Conservation (phyloP, 2,329 filamentous ascomycete genomes). For the Passalora sequoiae region DNA sequence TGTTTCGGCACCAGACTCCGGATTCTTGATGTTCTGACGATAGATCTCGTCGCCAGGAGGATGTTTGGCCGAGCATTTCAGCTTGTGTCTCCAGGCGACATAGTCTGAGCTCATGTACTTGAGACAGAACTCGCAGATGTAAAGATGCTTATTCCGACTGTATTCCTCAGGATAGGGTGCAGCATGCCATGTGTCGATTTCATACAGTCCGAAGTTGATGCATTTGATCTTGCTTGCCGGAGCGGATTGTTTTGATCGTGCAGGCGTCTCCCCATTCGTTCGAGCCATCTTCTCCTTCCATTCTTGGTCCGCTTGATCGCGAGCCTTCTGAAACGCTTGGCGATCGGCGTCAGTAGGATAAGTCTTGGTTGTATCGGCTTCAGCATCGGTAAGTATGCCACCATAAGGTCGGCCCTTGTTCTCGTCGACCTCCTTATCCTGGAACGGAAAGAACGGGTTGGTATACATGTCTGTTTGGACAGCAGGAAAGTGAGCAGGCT, state of each 20-base stretch:
- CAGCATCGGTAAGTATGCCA: constrained; percentile 79
- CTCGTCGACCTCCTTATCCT: constrained; percentile 84
- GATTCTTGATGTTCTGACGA: constrained; percentile 68
- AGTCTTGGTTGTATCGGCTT: constrained; percentile 88
- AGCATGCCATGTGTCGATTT: constrained; percentile 99
- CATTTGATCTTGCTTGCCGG: constrained; percentile 96
- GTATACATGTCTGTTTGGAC: constrained; percentile 60
- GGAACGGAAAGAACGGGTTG: constrained; percentile 81
- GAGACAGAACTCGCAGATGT: constrained; percentile 97
- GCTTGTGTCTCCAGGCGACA: constrained; percentile 93
- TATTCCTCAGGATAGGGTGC: constrained; percentile 98
- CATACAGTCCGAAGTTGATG: constrained; percentile 94
- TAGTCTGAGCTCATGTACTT: constrained; percentile 99
- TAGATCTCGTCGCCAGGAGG: constrained; percentile 98
- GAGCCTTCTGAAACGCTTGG: constrained; percentile 80
- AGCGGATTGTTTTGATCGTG: constrained; percentile 61
- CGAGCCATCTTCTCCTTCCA: constrained; percentile 67
- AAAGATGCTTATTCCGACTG: constrained; percentile 91
- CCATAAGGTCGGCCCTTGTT: constrained; percentile 91
- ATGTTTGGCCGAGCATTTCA: constrained; percentile 91
- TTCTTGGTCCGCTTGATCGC: constrained; percentile 84
- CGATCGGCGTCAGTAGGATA: constrained; percentile 75
- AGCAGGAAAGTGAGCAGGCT: constrained; percentile 50
- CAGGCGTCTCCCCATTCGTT: constrained; percentile 57
- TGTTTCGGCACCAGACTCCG: constrained; percentile 32